Evolutionary conservation across 2,329 filamentous ascomycete species (phyloP).

Genomic region (Botrytis cinerea): DNA sequence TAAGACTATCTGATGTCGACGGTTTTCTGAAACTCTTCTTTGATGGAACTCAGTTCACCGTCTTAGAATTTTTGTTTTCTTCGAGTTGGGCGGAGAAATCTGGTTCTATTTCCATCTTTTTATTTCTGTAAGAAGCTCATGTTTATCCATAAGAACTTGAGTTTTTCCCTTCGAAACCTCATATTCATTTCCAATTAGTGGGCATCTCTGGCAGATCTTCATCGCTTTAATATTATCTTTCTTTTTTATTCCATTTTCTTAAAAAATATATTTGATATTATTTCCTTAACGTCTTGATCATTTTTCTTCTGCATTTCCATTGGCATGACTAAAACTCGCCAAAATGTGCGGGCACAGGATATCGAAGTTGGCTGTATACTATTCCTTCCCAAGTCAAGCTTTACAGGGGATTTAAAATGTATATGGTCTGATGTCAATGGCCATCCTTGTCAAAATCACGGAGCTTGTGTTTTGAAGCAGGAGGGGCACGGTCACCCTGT

Average conservation of each 20-base stretch:
- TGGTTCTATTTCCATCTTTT: neutral
- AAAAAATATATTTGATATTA: neutral
- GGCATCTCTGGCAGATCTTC: neutral
- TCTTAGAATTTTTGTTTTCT: neutral
- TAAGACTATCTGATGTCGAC: neutral
- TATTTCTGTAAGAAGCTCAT: neutral
- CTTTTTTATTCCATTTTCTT: neutral
- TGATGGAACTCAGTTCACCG: neutral
- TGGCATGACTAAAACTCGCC: neutral
- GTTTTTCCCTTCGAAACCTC: neutral
- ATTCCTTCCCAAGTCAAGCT: neutral
- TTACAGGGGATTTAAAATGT: neutral
- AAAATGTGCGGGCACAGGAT: neutral
- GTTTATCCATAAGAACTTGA: neutral
- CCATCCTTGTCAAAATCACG: neutral
- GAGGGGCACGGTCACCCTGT: neutral
- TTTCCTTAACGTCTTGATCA: neutral
- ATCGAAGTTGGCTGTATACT: conserved; percentile 12
- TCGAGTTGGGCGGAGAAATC: neutral
- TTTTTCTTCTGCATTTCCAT: neutral
- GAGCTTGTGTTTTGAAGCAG: neutral
- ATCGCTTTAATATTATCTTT: neutral
- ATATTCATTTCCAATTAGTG: neutral
- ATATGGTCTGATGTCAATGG: neutral
- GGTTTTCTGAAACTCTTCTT: neutral